Evolutionary conservation across 2,329 filamentous ascomycete genomes (phyloP).

Genomic region (Colletotrichum sp.): DNA sequence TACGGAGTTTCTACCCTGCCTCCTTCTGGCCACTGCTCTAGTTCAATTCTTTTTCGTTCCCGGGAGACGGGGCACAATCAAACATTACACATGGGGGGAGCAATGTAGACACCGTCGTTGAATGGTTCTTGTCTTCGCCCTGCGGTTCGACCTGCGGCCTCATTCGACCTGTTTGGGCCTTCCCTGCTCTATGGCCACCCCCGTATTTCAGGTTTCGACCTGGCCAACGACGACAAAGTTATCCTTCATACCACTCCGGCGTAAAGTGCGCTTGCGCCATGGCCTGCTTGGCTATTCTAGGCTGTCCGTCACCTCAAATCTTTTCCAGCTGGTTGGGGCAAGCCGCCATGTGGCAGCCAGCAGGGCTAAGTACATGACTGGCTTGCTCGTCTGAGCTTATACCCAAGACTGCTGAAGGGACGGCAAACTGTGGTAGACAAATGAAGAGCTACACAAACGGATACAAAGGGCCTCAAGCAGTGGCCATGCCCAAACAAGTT

Average conservation of each 20-base stretch:
- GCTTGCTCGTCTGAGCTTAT: neutral
- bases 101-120: neutral
- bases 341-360: neutral
- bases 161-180: neutral
- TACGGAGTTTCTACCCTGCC: neutral
- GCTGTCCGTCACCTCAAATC: neutral
- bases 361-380: neutral
- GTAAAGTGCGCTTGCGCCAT: neutral
- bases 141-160: neutral
- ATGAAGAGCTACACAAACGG: neutral
- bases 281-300: neutral
- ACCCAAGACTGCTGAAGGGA: neutral
- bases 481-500: conserved; percentile 10
- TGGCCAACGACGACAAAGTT: neutral
- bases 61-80: neutral
- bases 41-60: neutral
- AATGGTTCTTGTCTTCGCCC: neutral
- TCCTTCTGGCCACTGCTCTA: neutral
- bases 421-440: neutral
- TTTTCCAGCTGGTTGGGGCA: neutral
- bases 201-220: neutral
- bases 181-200: neutral
- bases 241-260: neutral
- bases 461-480: conserved; percentile 1
- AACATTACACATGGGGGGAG: neutral